phyloP scores from a whole-genome alignment of 2,329 filamentous ascomycete genomes.

The Colletotrichum lupini region DNA sequence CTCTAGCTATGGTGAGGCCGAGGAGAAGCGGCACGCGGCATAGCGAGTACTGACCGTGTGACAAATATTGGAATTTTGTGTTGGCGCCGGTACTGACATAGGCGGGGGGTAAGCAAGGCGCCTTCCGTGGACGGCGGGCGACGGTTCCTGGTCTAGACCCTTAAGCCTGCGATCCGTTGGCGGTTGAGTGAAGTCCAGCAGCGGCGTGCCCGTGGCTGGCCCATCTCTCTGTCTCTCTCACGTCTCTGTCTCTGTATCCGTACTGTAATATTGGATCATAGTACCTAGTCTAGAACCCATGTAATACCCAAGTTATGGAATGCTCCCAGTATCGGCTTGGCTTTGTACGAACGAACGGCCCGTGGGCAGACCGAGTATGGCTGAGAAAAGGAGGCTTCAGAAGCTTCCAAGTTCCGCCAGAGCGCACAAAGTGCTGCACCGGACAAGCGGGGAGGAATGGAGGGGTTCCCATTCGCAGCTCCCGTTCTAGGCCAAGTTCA shows the following conservation, averaged over 20 bases:
- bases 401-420: neutral
- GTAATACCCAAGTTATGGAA: neutral
- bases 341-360: neutral
- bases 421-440: neutral
- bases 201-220: neutral
- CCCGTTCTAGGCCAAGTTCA: neutral
- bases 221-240: neutral
- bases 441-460: neutral
- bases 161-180: neutral
- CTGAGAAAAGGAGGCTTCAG: neutral
- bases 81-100: constrained; percentile 12
- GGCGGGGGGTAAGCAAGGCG: constrained; percentile 8
- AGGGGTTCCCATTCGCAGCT: constrained; percentile 5
- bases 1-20: neutral
- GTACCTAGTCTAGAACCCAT: neutral
- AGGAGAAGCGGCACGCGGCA: neutral
- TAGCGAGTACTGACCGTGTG: neutral
- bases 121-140: constrained; percentile 6
- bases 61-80: constrained; percentile 14
- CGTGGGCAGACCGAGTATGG: neutral
- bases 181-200: constrained; percentile 6
- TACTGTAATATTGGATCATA: neutral
- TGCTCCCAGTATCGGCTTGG: neutral
- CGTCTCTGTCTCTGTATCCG: neutral
- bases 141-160: constrained; percentile 9